Evolutionary conservation across 176 grass and related monocot species (phyloP).

Genomic region (Aegilops sharonensis): DNA sequence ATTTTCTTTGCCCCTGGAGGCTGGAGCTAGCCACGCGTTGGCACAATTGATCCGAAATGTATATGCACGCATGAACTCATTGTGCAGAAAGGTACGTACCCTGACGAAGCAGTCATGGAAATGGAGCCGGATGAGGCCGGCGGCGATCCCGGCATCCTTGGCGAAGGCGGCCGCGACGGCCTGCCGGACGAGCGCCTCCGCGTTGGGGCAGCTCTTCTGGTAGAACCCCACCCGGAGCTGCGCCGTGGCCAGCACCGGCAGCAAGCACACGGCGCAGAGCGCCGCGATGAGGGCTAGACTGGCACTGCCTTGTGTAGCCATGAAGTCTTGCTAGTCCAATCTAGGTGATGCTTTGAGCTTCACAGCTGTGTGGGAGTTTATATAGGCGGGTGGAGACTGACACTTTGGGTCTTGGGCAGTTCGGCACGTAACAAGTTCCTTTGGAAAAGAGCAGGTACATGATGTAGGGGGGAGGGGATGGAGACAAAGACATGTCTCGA

Average conservation of each 20-base stretch:
- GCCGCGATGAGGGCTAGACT: not conserved
- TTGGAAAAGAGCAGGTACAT: not conserved
- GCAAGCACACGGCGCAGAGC: slow-evolving; percentile 4
- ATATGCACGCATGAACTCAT: not conserved
- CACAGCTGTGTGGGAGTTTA: not conserved
- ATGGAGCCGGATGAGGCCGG: slow-evolving; percentile 81
- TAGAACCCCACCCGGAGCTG: slow-evolving; percentile 77
- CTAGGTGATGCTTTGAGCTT: not conserved
- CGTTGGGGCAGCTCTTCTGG: slow-evolving; percentile 54
- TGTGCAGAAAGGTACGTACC: slow-evolving; percentile 22
- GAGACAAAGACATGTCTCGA: not conserved
- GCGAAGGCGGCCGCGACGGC: slow-evolving; percentile 60
- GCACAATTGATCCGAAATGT: not conserved
- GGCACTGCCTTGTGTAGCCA: not conserved
- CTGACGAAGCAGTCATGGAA: slow-evolving; percentile 92
- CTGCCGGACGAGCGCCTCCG: slow-evolving; percentile 67
- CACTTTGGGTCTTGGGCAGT: not conserved
- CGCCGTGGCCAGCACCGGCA: not conserved
- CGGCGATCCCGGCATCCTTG: slow-evolving; percentile 54
- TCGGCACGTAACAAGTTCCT: not conserved
- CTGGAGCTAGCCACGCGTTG: not conserved
- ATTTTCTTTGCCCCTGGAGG: not conserved
- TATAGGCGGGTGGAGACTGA: not conserved
- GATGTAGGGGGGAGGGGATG: not conserved
- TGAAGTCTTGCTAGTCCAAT: not conserved